phyloP scores from a whole-genome alignment of 805 yeast genomes.

The Yamadazyma olivae region DNA sequence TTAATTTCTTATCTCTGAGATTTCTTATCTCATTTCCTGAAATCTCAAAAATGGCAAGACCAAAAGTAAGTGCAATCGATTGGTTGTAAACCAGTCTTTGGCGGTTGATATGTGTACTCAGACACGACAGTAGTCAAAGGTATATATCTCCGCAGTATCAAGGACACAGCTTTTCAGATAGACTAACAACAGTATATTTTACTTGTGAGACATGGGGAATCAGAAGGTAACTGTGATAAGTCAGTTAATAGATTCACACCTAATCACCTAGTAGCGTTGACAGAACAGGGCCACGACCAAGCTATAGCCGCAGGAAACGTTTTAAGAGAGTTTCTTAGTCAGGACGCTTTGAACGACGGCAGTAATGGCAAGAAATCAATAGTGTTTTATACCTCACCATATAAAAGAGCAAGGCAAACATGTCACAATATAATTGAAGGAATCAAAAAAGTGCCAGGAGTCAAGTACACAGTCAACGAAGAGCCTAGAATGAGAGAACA shows the following conservation, averaged over 20 bases:
- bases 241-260: slow-evolving; percentile 73
- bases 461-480: slow-evolving; percentile 59
- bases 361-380: slow-evolving; percentile 31
- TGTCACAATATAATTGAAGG: slow-evolving; percentile 66
- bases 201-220: slow-evolving; percentile 87
- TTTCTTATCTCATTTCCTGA: no score
- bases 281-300: slow-evolving; percentile 65
- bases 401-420: slow-evolving; percentile 80
- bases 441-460: slow-evolving; percentile 42
- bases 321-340: slow-evolving; percentile 36
- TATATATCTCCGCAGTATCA: no score
- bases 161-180: no score
- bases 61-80: no score
- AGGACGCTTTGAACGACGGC: slow-evolving; percentile 27
- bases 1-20: no score
- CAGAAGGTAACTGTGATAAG: slow-evolving; percentile 87
- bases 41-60: no score
- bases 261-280: slow-evolving; percentile 75
- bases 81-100: no score
- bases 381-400: slow-evolving; percentile 84
- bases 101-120: no score
- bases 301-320: slow-evolving; percentile 59
- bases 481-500: slow-evolving; percentile 94
- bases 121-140: no score
- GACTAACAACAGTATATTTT: slow-evolving; percentile 58